These are phyloP conservation scores for Gossypium herbaceum DNA, from an alignment of 345 rosid species.

Conservation along the genomic window DNA sequence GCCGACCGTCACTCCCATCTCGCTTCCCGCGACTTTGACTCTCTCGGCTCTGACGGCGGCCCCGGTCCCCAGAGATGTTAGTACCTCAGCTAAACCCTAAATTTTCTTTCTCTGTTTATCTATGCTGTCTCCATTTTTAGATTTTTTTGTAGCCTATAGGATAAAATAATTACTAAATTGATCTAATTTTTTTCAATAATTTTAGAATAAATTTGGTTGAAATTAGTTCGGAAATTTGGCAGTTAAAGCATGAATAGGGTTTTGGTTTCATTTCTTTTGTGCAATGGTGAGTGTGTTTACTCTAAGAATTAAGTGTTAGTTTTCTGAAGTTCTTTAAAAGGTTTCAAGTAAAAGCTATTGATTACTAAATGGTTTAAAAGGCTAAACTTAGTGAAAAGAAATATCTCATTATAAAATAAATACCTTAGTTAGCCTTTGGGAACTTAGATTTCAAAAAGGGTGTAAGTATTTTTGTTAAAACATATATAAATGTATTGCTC, in stretches of 20 bases:
- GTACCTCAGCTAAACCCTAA: slow-evolving; percentile 16
- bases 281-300: neutral
- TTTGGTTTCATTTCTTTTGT: neutral
- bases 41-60: slow-evolving; percentile 75
- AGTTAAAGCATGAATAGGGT: neutral
- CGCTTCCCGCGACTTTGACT: slow-evolving; percentile 75
- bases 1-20: slow-evolving; percentile 71
- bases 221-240: neutral
- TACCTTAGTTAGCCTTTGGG: neutral
- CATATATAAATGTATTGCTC: no score
- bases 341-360: neutral
- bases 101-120: neutral
- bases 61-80: slow-evolving; percentile 91
- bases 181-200: neutral
- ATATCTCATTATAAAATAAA: neutral
- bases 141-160: neutral
- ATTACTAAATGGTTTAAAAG: neutral
- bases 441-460: neutral
- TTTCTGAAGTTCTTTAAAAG: neutral
- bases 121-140: neutral
- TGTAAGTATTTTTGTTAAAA: no score
- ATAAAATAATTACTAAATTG: neutral
- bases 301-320: neutral
- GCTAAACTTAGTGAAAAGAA: neutral
- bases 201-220: slow-evolving; percentile 2